Conservation (phyloP, 2,329 filamentous ascomycete genomes). For the Bisporella sp. region DNA sequence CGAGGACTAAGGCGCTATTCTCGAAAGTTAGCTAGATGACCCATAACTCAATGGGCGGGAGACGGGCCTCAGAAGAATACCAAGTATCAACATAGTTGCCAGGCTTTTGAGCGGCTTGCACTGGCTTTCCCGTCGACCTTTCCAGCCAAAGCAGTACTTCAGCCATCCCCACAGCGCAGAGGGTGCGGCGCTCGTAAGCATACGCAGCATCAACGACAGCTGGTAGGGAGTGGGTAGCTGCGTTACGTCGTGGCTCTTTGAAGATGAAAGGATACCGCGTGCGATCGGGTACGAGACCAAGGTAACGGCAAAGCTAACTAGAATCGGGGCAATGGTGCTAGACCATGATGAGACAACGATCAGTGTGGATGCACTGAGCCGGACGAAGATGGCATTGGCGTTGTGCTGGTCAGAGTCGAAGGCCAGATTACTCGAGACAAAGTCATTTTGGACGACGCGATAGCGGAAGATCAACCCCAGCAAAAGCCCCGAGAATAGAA, state of each 20-base stretch:
- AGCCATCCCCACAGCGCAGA: background rate
- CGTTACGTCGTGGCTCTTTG: background rate
- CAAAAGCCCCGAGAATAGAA: background rate
- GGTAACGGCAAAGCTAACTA: background rate
- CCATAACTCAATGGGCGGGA: no score
- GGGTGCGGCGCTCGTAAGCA: background rate
- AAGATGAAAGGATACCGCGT: background rate
- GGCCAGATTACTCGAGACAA: background rate
- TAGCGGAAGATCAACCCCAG: background rate
- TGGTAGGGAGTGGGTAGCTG: slow-evolving; percentile 1
- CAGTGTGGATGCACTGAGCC: background rate
- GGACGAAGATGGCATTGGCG: background rate
- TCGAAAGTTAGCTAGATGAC: no score
- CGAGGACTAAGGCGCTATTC: no score
- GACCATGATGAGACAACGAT: background rate
- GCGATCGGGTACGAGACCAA: background rate
- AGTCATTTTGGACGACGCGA: background rate
- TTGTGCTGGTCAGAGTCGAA: background rate
- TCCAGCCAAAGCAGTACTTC: background rate
- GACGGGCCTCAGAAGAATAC: no score
- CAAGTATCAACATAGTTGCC: no score
- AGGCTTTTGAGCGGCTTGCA: background rate
- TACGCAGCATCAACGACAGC: background rate
- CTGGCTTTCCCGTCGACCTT: background rate
- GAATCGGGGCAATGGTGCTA: background rate